Evolutionary conservation across 371 early-diverging fungal species (phyloP).

Genomic region (Amoeboradix gromovi): DNA sequence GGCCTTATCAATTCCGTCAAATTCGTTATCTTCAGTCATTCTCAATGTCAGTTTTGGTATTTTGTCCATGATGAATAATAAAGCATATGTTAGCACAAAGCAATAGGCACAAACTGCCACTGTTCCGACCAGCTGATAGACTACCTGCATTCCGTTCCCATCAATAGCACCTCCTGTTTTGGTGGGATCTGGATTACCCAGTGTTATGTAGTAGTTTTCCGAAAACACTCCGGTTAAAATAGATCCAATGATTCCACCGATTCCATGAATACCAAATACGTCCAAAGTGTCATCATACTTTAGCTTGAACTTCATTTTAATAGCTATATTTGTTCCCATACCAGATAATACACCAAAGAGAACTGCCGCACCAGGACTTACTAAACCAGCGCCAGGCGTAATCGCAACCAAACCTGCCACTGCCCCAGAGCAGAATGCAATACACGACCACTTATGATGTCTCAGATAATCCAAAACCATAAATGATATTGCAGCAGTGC

Average conservation of each 20-base stretch:
- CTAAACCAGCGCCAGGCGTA: constrained; percentile 58
- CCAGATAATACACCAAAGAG: constrained; percentile 43
- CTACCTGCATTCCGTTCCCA: constrained; percentile 20
- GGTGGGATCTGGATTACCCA: not conserved
- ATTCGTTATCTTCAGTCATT: not conserved
- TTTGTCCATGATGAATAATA: not conserved
- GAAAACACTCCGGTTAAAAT: constrained; percentile 5
- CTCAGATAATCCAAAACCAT: constrained; percentile 39
- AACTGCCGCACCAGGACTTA: constrained; percentile 46
- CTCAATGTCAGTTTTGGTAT: not conserved
- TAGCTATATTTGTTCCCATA: constrained; percentile 40
- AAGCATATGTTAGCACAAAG: not conserved
- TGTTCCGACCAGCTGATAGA: not conserved
- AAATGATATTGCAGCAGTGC: constrained; percentile 56
- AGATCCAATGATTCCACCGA: constrained; percentile 4
- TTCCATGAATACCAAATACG: constrained; percentile 27
- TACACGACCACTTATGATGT: constrained; percentile 33
- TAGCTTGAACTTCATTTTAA: constrained; percentile 37
- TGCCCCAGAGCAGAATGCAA: constrained; percentile 70
- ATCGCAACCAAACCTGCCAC: constrained; percentile 29
- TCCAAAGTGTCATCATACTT: constrained; percentile 48
- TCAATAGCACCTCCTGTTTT: not conserved
- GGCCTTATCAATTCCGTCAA: not conserved
- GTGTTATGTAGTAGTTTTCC: not conserved
- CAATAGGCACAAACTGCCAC: not conserved